A percentile compares a stretch with the other conserved stretches of the same genome.
Conservation (phyloP, 805 yeast species). For the Kodamaea jinghongensis region DNA sequence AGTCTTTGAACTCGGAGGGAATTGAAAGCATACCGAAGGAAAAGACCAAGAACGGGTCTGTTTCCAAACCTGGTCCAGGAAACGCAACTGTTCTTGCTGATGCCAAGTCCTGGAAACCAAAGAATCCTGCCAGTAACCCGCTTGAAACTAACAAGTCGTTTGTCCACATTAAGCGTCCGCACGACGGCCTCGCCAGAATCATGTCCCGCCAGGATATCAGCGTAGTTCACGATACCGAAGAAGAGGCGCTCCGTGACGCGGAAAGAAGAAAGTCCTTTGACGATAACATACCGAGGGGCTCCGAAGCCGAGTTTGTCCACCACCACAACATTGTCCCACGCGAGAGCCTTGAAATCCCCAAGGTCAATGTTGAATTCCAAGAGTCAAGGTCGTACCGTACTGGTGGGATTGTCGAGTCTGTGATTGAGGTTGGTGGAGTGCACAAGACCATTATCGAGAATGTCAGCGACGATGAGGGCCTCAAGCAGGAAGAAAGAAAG, state of each 20-base stretch:
- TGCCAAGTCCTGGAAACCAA: conserved; percentile 44
- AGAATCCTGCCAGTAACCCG: conserved; percentile 70
- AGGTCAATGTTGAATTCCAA: conserved; percentile 22
- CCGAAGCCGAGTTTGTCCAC: conserved; percentile 2
- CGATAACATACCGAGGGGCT: conserved; percentile 4
- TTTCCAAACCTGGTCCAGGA: conserved; percentile 6
- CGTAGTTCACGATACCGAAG: conserved; percentile 45
- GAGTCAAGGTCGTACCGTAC: conserved; percentile 43
- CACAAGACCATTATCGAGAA: conserved; percentile 82
- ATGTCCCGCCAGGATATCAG: conserved; percentile 23
- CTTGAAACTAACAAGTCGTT: conserved; percentile 60
- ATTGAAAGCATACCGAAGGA: conserved; percentile 8
- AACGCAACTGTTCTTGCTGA: conserved; percentile 15
- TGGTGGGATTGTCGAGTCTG: conserved; percentile 74
- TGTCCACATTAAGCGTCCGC: conserved; percentile 67
- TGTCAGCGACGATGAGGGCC: conserved; percentile 45
- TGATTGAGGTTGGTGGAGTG: conserved; percentile 80
- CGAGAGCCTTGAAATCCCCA: not conserved
- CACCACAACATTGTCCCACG: conserved; percentile 2
- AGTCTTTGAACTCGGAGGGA: not conserved
- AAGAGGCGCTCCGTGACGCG: conserved; percentile 37
- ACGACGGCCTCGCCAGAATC: conserved; percentile 4
- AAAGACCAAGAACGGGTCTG: not conserved
- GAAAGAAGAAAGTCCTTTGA: conserved; percentile 8
- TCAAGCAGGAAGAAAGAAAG: conserved; percentile 7